Percentiles rank a stretch among this genome's conserved stretches.
phyloP scores from a whole-genome alignment of 2,329 filamentous ascomycete species.

The Aspergillus cejpii region DNA sequence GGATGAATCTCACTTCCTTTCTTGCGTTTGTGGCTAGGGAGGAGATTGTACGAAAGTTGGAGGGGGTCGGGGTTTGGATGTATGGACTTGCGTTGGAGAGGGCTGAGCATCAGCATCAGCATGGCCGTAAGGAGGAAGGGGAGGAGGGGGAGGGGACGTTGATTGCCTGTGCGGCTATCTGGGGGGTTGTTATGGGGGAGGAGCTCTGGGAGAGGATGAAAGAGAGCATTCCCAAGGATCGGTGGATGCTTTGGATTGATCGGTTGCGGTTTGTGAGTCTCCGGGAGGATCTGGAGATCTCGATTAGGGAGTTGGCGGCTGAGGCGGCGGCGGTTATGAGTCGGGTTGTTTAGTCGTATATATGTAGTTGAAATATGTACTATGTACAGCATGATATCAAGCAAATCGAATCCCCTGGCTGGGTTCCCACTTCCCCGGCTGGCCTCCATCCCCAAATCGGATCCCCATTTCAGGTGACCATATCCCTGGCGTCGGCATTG shows the following conservation, averaged over 20 bases:
- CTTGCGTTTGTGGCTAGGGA: no score
- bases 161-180: slow-evolving; percentile 11
- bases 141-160: background rate
- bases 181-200: slow-evolving; percentile 20
- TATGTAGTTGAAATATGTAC: background rate
- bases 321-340: slow-evolving; percentile 20
- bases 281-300: slow-evolving; percentile 13
- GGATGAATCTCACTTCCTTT: slow-evolving; percentile 6
- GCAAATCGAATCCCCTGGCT: slow-evolving; percentile 52
- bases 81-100: slow-evolving; percentile 7
- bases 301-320: slow-evolving; percentile 15
- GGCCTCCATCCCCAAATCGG: slow-evolving; percentile 52
- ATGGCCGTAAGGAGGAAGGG: slow-evolving; percentile 3
- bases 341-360: slow-evolving; percentile 8
- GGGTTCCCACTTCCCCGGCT: slow-evolving; percentile 53
- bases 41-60: no score
- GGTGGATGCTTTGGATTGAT: slow-evolving; percentile 16
- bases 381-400: background rate
- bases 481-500: slow-evolving; percentile 51
- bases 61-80: slow-evolving; percentile 3
- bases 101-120: background rate
- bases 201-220: slow-evolving; percentile 11
- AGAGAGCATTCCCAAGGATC: slow-evolving; percentile 5
- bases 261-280: slow-evolving; percentile 15
- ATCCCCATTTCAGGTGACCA: slow-evolving; percentile 81